phyloP scores from a whole-genome alignment of 495 filamentous ascomycete genomes.

The Symbiotaphrina buchneri region DNA sequence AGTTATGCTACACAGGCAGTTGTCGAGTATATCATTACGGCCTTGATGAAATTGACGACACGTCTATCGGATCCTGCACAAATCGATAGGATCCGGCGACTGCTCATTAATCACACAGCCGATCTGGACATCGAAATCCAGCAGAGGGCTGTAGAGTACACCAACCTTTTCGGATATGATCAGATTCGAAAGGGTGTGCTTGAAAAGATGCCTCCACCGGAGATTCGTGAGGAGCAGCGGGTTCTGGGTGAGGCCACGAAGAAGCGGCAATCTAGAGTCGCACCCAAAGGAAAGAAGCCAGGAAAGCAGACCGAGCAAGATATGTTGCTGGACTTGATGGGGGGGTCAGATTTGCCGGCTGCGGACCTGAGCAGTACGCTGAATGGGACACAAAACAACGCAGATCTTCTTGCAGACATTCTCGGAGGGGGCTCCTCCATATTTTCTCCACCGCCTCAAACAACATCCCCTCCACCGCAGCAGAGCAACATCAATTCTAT shows the following conservation, averaged over 20 bases:
- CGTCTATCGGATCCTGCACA: conserved; percentile 64
- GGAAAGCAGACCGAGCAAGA: conserved; percentile 74
- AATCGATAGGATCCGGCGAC: conserved; percentile 58
- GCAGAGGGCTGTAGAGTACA: conserved; percentile 85
- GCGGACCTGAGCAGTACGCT: conserved; percentile 22
- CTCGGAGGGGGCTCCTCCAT: conserved; percentile 32
- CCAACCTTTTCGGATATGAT: conserved; percentile 78
- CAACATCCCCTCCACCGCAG: conserved; percentile 29
- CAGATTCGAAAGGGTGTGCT: conserved; percentile 74
- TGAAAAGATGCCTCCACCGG: conserved; percentile 91
- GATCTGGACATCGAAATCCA: conserved; percentile 89
- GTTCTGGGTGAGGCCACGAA: conserved; percentile 72
- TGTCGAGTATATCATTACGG: conserved; percentile 86
- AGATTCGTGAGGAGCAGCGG: conserved; percentile 83
- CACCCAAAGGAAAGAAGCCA: conserved; percentile 47
- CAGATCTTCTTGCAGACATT: conserved; percentile 78
- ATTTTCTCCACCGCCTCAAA: conserved; percentile 18
- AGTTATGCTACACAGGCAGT: conserved; percentile 75
- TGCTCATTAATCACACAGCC: conserved; percentile 51
- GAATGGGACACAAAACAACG: conserved; percentile 53
- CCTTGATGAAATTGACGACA: conserved; percentile 86
- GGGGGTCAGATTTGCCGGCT: conserved; percentile 43
- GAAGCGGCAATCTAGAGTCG: conserved; percentile 51
- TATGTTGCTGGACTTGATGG: conserved; percentile 79
- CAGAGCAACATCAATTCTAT: conserved; percentile 49